Evolutionary conservation across 2,329 filamentous ascomycete species (phyloP).

Genomic region (Monilinia laxa): DNA sequence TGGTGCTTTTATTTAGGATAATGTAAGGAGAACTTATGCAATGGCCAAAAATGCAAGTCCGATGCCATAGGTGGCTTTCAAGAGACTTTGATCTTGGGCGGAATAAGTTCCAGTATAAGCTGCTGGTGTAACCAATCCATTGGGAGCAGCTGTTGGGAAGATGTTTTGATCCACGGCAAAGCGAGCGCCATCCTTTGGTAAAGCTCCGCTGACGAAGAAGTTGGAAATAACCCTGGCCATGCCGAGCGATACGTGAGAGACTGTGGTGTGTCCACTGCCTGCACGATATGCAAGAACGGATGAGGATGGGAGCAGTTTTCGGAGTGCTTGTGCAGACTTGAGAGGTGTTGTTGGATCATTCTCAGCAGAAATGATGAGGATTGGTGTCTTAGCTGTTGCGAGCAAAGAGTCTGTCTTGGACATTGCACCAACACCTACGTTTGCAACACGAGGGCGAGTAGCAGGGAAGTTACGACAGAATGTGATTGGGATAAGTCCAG

Average conservation of each 20-base stretch:
- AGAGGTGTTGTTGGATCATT: conserved; percentile 28
- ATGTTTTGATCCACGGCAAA: background rate
- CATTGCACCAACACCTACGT: conserved; percentile 16
- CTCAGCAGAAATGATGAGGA: conserved; percentile 27
- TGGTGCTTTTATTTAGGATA: background rate
- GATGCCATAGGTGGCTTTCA: background rate
- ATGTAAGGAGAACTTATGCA: background rate
- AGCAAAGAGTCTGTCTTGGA: conserved; percentile 11
- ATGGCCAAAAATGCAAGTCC: conserved; percentile 1
- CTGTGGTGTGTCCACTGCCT: conserved; percentile 24
- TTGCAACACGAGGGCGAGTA: conserved; percentile 22
- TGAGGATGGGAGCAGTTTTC: conserved; percentile 25
- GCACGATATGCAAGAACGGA: conserved; percentile 24
- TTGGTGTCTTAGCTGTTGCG: conserved; percentile 19
- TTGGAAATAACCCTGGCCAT: conserved; percentile 2
- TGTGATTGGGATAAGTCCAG: conserved; percentile 25
- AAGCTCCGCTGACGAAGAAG: background rate
- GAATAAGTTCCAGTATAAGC: conserved; percentile 8
- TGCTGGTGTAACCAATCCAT: conserved; percentile 3
- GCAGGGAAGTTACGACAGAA: conserved; percentile 31
- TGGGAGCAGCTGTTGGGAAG: conserved; percentile 5
- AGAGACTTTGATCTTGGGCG: background rate
- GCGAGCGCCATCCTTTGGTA: background rate
- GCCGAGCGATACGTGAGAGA: conserved; percentile 20
- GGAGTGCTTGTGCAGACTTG: conserved; percentile 23